Conservation (phyloP, 768 basidiomycete species). For the Collybia sp. region DNA sequence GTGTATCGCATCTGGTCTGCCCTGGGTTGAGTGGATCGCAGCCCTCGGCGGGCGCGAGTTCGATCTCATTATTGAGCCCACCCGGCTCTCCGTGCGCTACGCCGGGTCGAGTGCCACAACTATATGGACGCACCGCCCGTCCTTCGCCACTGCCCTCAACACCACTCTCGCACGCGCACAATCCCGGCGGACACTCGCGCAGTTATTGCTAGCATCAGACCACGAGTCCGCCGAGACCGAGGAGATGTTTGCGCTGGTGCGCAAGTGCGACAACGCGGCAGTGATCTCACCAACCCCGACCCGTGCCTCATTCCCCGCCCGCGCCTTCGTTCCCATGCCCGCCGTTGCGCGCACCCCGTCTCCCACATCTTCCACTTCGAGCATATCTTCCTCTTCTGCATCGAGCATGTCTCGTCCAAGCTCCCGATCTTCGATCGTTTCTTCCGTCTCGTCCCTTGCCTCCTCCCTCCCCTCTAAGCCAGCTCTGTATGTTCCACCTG, state of each 20-base stretch:
- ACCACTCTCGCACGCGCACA: constrained; percentile 15
- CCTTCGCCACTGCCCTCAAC: constrained; percentile 12
- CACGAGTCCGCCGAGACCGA: constrained; percentile 25
- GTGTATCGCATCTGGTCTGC: constrained; percentile 25
- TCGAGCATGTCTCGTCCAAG: constrained; percentile 30
- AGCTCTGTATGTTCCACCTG: constrained; percentile 7
- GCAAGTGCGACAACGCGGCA: constrained; percentile 13
- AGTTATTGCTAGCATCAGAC: constrained; percentile 26
- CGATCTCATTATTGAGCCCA: constrained; percentile 26
- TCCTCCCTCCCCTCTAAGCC: constrained; percentile 6
- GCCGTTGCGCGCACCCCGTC: constrained; percentile 4
- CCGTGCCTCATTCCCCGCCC: constrained; percentile 19
- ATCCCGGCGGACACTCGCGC: constrained; percentile 23
- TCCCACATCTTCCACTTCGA: constrained; percentile 11
- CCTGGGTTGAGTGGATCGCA: constrained; percentile 32
- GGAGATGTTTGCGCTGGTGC: constrained; percentile 31
- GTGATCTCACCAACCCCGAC: constrained; percentile 31
- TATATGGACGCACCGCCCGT: constrained; percentile 21
- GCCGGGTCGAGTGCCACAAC: constrained; percentile 16
- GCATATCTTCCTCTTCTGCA: constrained; percentile 15
- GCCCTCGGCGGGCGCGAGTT: constrained; percentile 28
- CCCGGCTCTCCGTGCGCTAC: constrained; percentile 21
- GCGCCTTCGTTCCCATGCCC: constrained; percentile 3
- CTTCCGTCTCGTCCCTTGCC: constrained; percentile 15
- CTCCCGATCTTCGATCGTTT: constrained; percentile 33